Percentiles rank a stretch among this genome's conserved stretches.
Evolutionary conservation across 441 rosid species (phyloP).

Genomic region (Francoa sonchifolia): DNA sequence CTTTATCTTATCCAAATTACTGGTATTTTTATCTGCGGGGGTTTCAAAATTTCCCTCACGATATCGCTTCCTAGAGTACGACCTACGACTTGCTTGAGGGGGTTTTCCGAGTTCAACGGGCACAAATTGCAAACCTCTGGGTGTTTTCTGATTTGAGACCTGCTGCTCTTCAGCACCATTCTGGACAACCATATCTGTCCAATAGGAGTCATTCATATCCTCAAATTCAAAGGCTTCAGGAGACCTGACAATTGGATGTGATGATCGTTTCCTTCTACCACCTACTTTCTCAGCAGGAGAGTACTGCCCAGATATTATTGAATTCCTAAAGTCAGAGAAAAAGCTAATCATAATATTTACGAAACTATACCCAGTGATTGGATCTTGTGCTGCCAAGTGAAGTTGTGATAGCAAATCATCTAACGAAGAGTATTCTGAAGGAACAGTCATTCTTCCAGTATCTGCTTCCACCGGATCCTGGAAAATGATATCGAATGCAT

Average conservation of each 20-base stretch:
- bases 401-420: constrained; percentile 62
- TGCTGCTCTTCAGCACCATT: constrained; percentile 78
- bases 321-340: constrained; percentile 73
- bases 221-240: constrained; percentile 81
- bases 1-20: constrained; percentile 48
- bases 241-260: constrained; percentile 23
- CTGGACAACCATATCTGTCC: constrained; percentile 86
- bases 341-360: constrained; percentile 35
- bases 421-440: constrained; percentile 42
- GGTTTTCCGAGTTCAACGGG: constrained; percentile 43
- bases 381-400: constrained; percentile 50
- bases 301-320: constrained; percentile 28
- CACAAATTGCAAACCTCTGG: constrained; percentile 33
- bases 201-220: constrained; percentile 85
- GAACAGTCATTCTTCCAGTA: constrained; percentile 15
- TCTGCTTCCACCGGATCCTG: constrained; percentile 29
- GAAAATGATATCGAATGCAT: constrained; percentile 24
- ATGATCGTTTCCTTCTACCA: constrained; percentile 35
- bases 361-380: constrained; percentile 31
- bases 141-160: constrained; percentile 30
- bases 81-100: constrained; percentile 36
- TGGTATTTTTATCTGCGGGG: constrained; percentile 31
- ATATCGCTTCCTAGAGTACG: constrained; percentile 49
- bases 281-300: constrained; percentile 22
- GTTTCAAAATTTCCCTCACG: constrained; percentile 31